phyloP scores from a whole-genome alignment of 805 yeast species.

The Suhomyces faveliae region DNA sequence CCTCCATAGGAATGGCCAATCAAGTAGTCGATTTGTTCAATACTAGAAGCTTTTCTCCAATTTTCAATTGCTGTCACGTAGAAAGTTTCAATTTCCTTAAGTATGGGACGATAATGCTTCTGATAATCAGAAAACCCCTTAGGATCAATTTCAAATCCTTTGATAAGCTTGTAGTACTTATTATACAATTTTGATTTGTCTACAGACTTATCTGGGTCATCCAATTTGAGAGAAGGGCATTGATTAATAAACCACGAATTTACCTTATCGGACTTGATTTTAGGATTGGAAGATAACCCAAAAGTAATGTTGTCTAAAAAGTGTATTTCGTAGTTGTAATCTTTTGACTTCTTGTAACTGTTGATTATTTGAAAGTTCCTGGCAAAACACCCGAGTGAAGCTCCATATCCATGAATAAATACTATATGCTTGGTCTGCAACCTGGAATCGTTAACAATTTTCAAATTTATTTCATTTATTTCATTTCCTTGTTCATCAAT shows the following conservation, averaged over 20 bases:
- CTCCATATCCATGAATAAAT: constrained; percentile 58
- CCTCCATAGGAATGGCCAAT: constrained; percentile 84
- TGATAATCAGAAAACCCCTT: constrained; percentile 30
- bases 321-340: constrained; percentile 45
- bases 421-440: constrained; percentile 41
- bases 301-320: constrained; percentile 50
- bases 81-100: constrained; percentile 50
- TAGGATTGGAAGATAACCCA: constrained; percentile 53
- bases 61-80: constrained; percentile 59
- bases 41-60: constrained; percentile 54
- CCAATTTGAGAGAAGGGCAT: constrained; percentile 24
- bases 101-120: constrained; percentile 34
- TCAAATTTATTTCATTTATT: constrained; percentile 37
- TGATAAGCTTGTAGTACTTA: constrained; percentile 40
- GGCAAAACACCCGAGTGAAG: constrained; percentile 56
- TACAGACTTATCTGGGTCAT: constrained; percentile 20
- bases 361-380: constrained; percentile 47
- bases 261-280: constrained; percentile 17
- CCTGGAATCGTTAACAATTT: constrained; percentile 24
- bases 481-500: constrained; percentile 26
- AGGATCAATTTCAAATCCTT: constrained; percentile 29
- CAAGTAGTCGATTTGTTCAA: constrained; percentile 56
- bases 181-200: constrained; percentile 28
- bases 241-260: constrained; percentile 20
- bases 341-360: constrained; percentile 21